A percentile compares a stretch with the other conserved stretches of the same genome.
Evolutionary conservation across 352 stramenopile genomes (phyloP).

Genomic region (Chloridella minuta): DNA sequence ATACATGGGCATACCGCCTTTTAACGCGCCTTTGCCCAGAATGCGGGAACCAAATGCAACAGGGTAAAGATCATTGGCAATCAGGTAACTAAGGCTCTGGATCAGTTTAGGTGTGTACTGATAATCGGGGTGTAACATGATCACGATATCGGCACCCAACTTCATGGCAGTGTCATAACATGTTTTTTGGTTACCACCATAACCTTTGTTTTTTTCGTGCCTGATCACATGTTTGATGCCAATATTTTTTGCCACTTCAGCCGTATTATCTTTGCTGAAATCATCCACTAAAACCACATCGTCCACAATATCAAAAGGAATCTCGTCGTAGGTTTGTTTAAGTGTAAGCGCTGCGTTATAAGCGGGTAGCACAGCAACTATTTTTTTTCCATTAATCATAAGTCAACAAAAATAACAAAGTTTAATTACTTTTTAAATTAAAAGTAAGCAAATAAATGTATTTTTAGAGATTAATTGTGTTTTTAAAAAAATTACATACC

Average conservation of each 20-base stretch:
- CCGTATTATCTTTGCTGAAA: background rate
- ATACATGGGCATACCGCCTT: background rate
- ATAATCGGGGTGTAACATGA: background rate
- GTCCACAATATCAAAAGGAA: background rate
- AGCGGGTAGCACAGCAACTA: background rate
- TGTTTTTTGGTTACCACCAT: background rate
- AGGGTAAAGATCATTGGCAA: background rate
- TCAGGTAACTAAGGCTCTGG: background rate
- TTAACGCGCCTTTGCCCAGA: background rate
- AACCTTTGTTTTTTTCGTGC: background rate
- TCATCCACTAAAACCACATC: background rate
- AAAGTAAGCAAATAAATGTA: background rate
- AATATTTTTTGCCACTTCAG: background rate
- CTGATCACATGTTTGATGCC: background rate
- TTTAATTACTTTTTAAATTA: background rate
- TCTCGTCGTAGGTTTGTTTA: background rate
- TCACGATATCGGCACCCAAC: background rate
- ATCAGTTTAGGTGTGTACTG: background rate
- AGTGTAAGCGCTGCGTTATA: background rate
- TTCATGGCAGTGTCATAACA: background rate
- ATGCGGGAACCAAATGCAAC: background rate
- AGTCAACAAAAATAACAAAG: background rate
- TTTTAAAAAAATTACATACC: background rate
- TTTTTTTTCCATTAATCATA: slow-evolving; percentile 6
- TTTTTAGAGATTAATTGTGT: background rate